phyloP scores from a whole-genome alignment of 768 basidiomycete genomes.

The Crepidotus variabilis region DNA sequence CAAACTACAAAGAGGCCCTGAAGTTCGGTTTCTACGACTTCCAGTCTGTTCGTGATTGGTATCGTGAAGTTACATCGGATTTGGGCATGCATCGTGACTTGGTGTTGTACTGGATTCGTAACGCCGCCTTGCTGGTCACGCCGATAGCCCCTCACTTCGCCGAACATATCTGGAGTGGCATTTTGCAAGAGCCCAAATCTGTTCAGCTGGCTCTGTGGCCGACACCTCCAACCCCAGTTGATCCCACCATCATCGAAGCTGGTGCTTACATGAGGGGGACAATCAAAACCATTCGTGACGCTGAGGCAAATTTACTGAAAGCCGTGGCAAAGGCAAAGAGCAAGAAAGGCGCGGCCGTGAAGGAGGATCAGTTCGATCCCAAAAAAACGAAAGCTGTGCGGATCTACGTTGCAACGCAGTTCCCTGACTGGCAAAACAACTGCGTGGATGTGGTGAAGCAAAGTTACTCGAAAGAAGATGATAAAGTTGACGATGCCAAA shows the following conservation, averaged over 20 bases:
- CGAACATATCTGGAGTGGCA: constrained; percentile 81
- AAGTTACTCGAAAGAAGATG: constrained; percentile 51
- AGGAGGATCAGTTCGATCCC: constrained; percentile 66
- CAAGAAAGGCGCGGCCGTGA: constrained; percentile 41
- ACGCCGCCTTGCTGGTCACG: constrained; percentile 72
- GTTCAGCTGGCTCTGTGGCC: constrained; percentile 88
- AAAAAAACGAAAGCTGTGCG: constrained; percentile 81
- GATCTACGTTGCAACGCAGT: constrained; percentile 86
- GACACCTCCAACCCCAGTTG: constrained; percentile 52
- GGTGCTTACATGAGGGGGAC: constrained; percentile 84
- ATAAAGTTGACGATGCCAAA: constrained; percentile 79
- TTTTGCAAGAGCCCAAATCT: constrained; percentile 71
- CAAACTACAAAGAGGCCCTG: constrained; percentile 92
- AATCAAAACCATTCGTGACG: constrained; percentile 89
- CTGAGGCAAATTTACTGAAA: constrained; percentile 76
- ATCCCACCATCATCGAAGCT: constrained; percentile 66
- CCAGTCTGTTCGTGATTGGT: constrained; percentile 91
- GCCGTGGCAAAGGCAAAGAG: constrained; percentile 76
- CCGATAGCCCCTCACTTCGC: constrained; percentile 94
- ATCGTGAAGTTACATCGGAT: constrained; percentile 87
- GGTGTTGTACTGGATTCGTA: constrained; percentile 79
- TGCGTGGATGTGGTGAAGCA: constrained; percentile 76
- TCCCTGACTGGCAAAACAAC: constrained; percentile 92
- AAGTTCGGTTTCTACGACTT: constrained; percentile 96
- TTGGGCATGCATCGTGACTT: constrained; percentile 91